These are phyloP conservation scores for Paraconiothyrium brasiliense DNA, from an alignment of 2,329 filamentous ascomycete genomes.

Conservation along the genomic window DNA sequence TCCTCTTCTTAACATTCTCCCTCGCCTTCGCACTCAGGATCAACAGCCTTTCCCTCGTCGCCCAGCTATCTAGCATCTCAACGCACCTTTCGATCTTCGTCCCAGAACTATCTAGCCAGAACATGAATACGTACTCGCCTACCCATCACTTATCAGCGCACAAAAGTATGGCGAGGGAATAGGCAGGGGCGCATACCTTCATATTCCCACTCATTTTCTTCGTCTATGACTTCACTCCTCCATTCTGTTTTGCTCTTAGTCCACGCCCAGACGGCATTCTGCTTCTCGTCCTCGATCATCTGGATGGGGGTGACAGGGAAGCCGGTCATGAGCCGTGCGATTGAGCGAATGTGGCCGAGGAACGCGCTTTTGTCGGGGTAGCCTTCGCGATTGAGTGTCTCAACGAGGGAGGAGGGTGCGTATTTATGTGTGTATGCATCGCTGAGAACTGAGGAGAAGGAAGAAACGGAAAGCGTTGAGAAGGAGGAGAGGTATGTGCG, in stretches of 20 bases:
- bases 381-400: neutral
- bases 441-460: slow-evolving; percentile 6
- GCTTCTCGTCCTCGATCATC: slow-evolving; percentile 24
- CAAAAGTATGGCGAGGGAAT: neutral
- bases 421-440: slow-evolving; percentile 17
- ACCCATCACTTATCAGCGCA: neutral
- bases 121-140: slow-evolving; percentile 45
- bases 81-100: slow-evolving; percentile 36
- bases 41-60: slow-evolving; percentile 15
- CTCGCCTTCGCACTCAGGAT: slow-evolving; percentile 16
- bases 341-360: slow-evolving; percentile 23
- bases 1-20: slow-evolving; percentile 16
- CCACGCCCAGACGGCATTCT: slow-evolving; percentile 40
- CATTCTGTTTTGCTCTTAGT: slow-evolving; percentile 36
- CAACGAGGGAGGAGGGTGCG: slow-evolving; percentile 19
- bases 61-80: slow-evolving; percentile 45
- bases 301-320: slow-evolving; percentile 32
- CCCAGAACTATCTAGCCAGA: slow-evolving; percentile 39
- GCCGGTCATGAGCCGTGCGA: slow-evolving; percentile 20
- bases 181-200: neutral
- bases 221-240: slow-evolving; percentile 35
- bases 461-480: neutral
- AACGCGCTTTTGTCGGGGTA: slow-evolving; percentile 19
- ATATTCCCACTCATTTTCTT: slow-evolving; percentile 22
- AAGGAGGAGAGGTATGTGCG: slow-evolving; percentile 12